Evolutionary conservation across 2,329 filamentous ascomycete species (phyloP), one percentile per base, ranked within the genome.

Genomic region (Colletotrichum orchidophilum): DNA sequence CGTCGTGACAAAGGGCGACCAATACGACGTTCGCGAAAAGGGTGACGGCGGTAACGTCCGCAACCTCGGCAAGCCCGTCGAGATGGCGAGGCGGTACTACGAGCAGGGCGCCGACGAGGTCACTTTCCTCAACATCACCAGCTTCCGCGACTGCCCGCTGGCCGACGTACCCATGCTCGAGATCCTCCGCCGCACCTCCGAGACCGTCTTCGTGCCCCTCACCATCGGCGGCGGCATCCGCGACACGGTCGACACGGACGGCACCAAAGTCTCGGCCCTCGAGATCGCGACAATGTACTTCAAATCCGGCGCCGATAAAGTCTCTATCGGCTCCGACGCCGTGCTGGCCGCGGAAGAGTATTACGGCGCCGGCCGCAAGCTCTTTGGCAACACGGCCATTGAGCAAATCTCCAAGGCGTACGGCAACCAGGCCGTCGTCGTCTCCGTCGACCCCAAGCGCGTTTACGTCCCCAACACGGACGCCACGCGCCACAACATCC

Each of bases 231-330:
- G 96, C 74, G 96, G 97, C 31, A 98, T 99, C 79, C 91, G 94
- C 77, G 96, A 98, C 82, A 96, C 95, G 0, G 88, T 95, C 66
- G 96, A 99, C 82, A 92, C 92, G 0, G 95, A 97, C 81, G 94
- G 94, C 53, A 94, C 91, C 58, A 90, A 91, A 72, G 91, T 97
- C n/a, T 92, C 94, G 2, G 96, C 96, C 0, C 90, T 98, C 15
- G 93, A 98, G 76, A 94, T 99, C 73, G 96, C 96, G 24, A 96
- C 92, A 57, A 92, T 98, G 88, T 99, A 99, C 87, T 99, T 99
- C 89, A 93, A 96, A 81, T 95, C 92, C 53, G 96, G 96, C 72
- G 96, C 96, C 29, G 96, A 99, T 85, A 99, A 99, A 84, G 95
- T 99, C 66, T 97, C 94, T 61, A 97, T 99, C 78, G 96, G 96